These are phyloP conservation scores for Nelumbo lutea DNA, from an alignment of 164 flowering plant genomes.

Conservation along the genomic window DNA sequence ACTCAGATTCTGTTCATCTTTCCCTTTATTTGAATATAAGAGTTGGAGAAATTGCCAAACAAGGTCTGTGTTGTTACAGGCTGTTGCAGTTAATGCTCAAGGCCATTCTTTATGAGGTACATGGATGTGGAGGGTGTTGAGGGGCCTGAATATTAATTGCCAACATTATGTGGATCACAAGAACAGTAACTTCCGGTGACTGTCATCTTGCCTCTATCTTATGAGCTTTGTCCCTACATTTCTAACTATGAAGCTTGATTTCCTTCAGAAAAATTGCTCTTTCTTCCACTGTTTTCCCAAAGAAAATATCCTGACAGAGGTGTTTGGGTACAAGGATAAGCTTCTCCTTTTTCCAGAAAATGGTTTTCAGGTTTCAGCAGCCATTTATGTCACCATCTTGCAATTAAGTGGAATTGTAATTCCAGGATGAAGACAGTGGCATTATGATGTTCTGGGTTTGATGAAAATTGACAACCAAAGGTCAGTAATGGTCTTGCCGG, in stretches of 20 bases:
- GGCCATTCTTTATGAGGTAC: not conserved
- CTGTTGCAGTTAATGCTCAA: conserved; percentile 2
- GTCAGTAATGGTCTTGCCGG: too few relatives aligned
- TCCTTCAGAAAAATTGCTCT: not conserved
- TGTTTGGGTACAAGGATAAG: not conserved
- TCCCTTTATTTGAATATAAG: not conserved
- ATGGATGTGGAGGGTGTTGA: not conserved
- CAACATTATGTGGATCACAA: not conserved
- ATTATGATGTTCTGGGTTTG: too few relatives aligned
- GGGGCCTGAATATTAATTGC: not conserved
- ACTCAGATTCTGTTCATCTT: not conserved
- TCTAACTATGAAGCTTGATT: not conserved
- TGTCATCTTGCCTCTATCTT: not conserved
- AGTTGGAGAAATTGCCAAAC: conserved; percentile 1
- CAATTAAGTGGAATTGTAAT: not conserved
- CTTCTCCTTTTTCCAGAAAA: not conserved
- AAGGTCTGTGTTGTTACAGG: conserved; percentile 4
- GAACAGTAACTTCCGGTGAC: not conserved
- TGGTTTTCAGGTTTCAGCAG: not conserved
- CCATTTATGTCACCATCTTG: not conserved
- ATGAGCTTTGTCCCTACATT: not conserved
- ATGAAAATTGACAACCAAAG: too few relatives aligned
- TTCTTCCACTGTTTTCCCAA: not conserved
- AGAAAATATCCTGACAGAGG: not conserved
- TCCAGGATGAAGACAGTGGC: too few relatives aligned